These are phyloP conservation scores for Penicillium bovifimosum DNA, from an alignment of 495 filamentous ascomycete species.

Conservation along the genomic window DNA sequence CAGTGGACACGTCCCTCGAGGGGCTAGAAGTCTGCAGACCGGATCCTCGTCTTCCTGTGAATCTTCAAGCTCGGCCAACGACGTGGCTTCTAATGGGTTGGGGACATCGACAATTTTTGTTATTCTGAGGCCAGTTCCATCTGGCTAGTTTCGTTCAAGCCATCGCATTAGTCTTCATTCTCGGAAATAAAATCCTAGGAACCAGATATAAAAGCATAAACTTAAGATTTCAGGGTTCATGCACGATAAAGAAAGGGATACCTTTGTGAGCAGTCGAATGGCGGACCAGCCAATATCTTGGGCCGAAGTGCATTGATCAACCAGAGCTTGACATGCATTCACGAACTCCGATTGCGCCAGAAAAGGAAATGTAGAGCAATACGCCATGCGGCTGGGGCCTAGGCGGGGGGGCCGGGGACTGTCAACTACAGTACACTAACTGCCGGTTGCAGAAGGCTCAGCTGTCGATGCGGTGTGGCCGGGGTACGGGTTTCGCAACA, in stretches of 20 bases:
- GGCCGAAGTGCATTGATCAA: slow-evolving; percentile 33
- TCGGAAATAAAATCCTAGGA: slow-evolving; percentile 4
- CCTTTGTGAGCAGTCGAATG: slow-evolving; percentile 30
- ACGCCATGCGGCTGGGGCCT: slow-evolving; percentile 12
- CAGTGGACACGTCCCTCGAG: slow-evolving; percentile 1
- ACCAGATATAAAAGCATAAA: not conserved
- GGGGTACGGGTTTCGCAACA: not conserved
- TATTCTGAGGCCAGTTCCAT: slow-evolving; percentile 32
- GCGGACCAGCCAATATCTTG: slow-evolving; percentile 24
- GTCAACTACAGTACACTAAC: slow-evolving; percentile 17
- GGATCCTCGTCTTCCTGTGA: slow-evolving; percentile 35
- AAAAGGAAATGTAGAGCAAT: slow-evolving; percentile 44
- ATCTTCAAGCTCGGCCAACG: slow-evolving; percentile 13
- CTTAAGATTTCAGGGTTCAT: slow-evolving; percentile 5
- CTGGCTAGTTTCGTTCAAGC: slow-evolving; percentile 17
- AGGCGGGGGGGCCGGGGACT: not conserved
- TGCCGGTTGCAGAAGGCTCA: slow-evolving; percentile 11
- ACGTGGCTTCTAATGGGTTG: slow-evolving; percentile 3
- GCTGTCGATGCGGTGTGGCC: slow-evolving; percentile 1
- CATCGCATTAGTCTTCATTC: slow-evolving; percentile 8
- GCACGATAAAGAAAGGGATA: slow-evolving; percentile 18
- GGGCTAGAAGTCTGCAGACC: slow-evolving; percentile 20
- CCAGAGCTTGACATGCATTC: slow-evolving; percentile 53
- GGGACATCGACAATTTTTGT: slow-evolving; percentile 24
- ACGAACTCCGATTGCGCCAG: slow-evolving; percentile 55